These are phyloP conservation scores for Pogostemon cablin DNA, from an alignment of 257 asterid species.

Conservation along the genomic window DNA sequence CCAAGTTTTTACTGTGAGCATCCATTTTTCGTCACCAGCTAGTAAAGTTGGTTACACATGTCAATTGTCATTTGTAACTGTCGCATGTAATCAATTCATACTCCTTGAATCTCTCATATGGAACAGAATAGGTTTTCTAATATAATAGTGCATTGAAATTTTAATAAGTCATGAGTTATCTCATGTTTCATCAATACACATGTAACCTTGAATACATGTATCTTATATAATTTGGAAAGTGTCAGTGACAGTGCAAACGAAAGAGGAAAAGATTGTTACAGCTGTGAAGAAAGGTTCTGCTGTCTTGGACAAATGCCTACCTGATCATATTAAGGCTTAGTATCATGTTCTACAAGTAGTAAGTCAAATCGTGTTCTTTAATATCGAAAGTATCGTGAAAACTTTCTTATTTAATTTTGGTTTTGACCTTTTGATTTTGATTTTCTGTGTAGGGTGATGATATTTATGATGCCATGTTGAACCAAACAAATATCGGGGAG, in stretches of 20 bases:
- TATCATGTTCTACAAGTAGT: constrained; percentile 87
- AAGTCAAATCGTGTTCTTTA: constrained; percentile 26
- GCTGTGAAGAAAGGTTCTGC: constrained; percentile 85
- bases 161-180: constrained; percentile 2
- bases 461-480: constrained; percentile 87
- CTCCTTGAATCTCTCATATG: not conserved
- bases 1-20: not conserved
- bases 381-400: constrained; percentile 1
- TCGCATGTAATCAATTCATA: constrained; percentile 17
- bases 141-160: not conserved
- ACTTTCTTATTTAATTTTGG: not conserved
- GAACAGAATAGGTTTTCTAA: not conserved
- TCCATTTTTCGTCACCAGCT: constrained; percentile 9
- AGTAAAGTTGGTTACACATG: constrained; percentile 5
- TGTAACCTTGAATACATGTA: constrained; percentile 23
- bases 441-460: constrained; percentile 64
- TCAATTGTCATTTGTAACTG: not conserved
- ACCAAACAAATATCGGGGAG: constrained; percentile 85
- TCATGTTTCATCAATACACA: not conserved
- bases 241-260: constrained; percentile 37
- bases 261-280: constrained; percentile 55
- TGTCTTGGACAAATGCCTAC: constrained; percentile 74
- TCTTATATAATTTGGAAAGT: constrained; percentile 28
- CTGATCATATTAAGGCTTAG: constrained; percentile 70
- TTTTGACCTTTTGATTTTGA: constrained; percentile 7